A percentile compares a stretch with the other conserved stretches of the same genome.
phyloP scores from a whole-genome alignment of 2,329 filamentous ascomycete species.

The Xylaria sp. region DNA sequence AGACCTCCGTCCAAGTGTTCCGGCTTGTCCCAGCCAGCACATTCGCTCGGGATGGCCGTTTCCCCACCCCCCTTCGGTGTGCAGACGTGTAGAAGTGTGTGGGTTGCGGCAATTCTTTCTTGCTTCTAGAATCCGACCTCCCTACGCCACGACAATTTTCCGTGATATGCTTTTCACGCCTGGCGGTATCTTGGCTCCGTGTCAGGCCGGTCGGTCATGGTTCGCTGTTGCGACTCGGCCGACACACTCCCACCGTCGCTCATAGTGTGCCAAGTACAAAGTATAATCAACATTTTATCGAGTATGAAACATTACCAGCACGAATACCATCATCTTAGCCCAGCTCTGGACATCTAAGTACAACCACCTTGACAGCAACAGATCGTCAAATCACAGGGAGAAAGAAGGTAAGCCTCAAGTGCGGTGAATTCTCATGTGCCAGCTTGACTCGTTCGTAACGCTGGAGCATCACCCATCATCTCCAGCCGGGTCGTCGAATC shows the following conservation, averaged over 20 bases:
- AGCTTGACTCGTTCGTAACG: conserved; percentile 29
- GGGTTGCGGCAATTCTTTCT: conserved; percentile 26
- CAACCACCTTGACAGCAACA: conserved; percentile 2
- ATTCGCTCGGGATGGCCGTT: conserved; percentile 47
- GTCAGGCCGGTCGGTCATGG: conserved; percentile 1
- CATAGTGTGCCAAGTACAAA: not conserved
- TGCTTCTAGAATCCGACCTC: conserved; percentile 33
- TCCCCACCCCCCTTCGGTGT: conserved; percentile 40
- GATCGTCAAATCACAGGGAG: conserved; percentile 9
- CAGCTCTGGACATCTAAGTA: not conserved
- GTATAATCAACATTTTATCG: not conserved
- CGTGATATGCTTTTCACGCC: conserved; percentile 3
- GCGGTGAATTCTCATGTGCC: conserved; percentile 38
- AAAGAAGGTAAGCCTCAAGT: conserved; percentile 8
- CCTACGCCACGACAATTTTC: conserved; percentile 12
- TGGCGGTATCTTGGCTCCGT: conserved; percentile 10
- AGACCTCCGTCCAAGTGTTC: conserved; percentile 34
- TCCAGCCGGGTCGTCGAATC: conserved; percentile 16
- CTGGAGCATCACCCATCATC: not conserved
- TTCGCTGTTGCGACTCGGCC: conserved; percentile 10
- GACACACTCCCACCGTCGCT: not conserved
- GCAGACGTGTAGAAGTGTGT: conserved; percentile 14
- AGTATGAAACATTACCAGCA: not conserved
- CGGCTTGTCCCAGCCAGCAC: conserved; percentile 33
- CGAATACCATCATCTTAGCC: not conserved